Evolutionary conservation across 495 filamentous ascomycete genomes (phyloP), one percentile per base, ranked within the genome.

Genomic region (Hypoxylon trugodes): DNA sequence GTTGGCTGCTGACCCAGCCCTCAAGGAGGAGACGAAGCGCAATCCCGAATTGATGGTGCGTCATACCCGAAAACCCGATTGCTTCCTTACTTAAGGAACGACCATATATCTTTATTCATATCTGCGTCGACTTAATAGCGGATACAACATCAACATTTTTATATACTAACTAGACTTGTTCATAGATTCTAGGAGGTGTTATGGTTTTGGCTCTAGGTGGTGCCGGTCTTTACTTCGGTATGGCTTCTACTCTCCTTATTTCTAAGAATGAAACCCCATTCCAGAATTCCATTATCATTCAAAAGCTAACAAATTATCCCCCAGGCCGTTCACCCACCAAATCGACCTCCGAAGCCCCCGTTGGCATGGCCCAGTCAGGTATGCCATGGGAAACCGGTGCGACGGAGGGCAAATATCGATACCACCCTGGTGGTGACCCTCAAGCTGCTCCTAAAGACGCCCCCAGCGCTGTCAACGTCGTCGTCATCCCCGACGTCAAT

Each of bases 381-480:
- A 95, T 96, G 90, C 93, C 95, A 35, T 98, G 95, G 95, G 84
- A 98, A 74, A 82, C 82, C 45, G 82, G 83, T 47, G 79, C 83
- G 45, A 68, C 74, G 43, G 73, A 82, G 18, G 84, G 83, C 84
- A 95, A 94, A 80, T 97, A 96, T 80, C 86, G 75, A 78, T 97
- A 97, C 80, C 89, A 97, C 81, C 94, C 95, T 58, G 89, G 91
- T 62, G 95, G 92, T 66, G 89, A 97, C 75, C 74, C 82, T 73
- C 89, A 73, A 68, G 86, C 88, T 66, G 79, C 86, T 49, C 88
- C 89, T 66, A 91, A 89, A 75, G 91, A 96, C 73, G 95, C 96
- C 49, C 95, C 95, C 55, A 95, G 90, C 72, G 95, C 95, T 60
- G 80, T 98, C 77, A 93, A 98, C 82, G 90, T 88, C 52, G 93